Base-by-base conservation (phyloP, 2,329 filamentous ascomycete genomes). In the Colletotrichum caudatum region DNA sequence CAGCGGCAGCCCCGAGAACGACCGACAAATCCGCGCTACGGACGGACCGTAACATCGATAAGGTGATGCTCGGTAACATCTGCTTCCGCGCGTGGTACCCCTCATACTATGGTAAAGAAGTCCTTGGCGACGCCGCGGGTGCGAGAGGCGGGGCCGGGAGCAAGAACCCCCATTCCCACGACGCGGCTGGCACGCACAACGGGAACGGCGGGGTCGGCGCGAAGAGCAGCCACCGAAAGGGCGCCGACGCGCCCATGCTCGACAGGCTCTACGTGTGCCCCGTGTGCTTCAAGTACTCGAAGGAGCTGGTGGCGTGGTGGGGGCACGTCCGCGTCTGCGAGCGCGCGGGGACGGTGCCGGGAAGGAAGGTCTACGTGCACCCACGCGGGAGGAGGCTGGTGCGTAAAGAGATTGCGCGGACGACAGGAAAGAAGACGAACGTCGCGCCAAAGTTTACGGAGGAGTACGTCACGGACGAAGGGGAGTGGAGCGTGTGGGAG, bases 1-100 rank as follows among this genome's bases (percentile, higher is more conserved):
- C 75, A 59, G 14, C 35, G 23, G n/a, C 23, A 53, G 54, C 41
- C 35, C 60, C 35, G 41, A 63, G 39, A 14, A 58, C 64, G 11
- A 74, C 75, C 18, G 76, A 80, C 46, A 81, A 80, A 37, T 77
- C 80, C 1, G 81, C 82, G 7, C 82, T 81, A 1, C 81, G 81
- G 46, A 78, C 86, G 12, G 91, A 92, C 76, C 92, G 93, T 69
- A 97, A 97, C 80, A 92, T 98, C 74, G 90, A 94, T 78, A 93
- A 94, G 79, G 93, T 98, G 63, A 91, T 97, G 66, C 86, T 98
- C 73, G 95, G 95, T 5, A 90, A 94, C 76, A 86, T 96, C 41
- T 90, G 91, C 76, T 97, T 98, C 83, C 91, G 91, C 76, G 93
- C 95, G 3, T 97, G 95, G 94, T 98, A 96, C 80, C 94, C 94